A percentile compares a stretch with the other conserved stretches of the same genome.
phyloP scores from a whole-genome alignment of 2,329 filamentous ascomycete genomes.

The Calonectria hongkongensis region DNA sequence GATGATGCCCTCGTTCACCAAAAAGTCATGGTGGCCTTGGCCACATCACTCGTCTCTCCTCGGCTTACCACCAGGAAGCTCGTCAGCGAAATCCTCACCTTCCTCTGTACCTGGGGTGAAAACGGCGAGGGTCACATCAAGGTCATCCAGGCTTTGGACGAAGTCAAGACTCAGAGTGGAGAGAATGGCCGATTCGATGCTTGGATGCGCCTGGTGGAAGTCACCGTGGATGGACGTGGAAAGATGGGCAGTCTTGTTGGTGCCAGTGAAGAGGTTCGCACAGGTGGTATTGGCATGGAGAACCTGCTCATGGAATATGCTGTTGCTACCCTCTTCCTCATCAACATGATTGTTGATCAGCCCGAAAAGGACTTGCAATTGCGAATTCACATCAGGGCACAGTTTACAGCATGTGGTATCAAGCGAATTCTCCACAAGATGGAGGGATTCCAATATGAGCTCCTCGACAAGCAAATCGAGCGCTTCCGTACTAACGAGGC shows the following conservation, averaged over 20 bases:
- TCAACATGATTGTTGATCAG: conserved; percentile 97
- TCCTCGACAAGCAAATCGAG: conserved; percentile 98
- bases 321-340: conserved; percentile 92
- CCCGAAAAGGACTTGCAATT: conserved; percentile 92
- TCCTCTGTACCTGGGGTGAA: conserved; percentile 94
- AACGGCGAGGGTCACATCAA: conserved; percentile 90
- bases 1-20: conserved; percentile 95
- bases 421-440: conserved; percentile 96
- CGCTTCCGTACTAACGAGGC: conserved; percentile 94
- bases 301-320: conserved; percentile 99
- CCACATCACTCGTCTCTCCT: conserved; percentile 90
- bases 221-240: conserved; percentile 95
- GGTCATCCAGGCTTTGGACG: conserved; percentile 94
- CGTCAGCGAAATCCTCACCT: conserved; percentile 96
- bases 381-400: conserved; percentile 93
- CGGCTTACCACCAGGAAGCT: conserved; percentile 94
- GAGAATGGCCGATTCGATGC: conserved; percentile 98
- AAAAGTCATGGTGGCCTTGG: conserved; percentile 91
- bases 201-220: conserved; percentile 99
- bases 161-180: conserved; percentile 89
- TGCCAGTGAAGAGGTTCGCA: conserved; percentile 95
- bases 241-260: conserved; percentile 99
- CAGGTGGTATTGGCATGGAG: conserved; percentile 98
- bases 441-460: conserved; percentile 98
- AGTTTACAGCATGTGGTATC: conserved; percentile 96